Evolutionary conservation across 345 rosid genomes (phyloP).

Genomic region (Acer yangbiense): DNA sequence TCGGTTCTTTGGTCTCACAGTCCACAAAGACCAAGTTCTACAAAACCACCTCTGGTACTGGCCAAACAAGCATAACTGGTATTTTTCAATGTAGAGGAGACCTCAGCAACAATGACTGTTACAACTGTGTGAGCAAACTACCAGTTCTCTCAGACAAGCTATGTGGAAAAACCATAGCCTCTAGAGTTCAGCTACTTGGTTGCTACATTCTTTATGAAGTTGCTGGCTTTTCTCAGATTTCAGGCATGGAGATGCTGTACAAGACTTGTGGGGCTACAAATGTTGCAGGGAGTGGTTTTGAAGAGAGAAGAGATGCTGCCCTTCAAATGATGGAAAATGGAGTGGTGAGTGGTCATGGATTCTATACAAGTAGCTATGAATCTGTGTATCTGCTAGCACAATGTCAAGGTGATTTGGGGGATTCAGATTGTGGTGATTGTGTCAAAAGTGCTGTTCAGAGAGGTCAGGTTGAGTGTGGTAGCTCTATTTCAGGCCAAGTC

Average conservation of each 20-base stretch:
- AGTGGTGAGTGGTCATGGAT: conserved; percentile 71
- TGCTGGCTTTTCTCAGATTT: conserved; percentile 77
- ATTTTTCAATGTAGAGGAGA: conserved; percentile 97
- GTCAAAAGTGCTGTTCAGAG: conserved; percentile 71
- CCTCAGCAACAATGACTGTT: conserved; percentile 70
- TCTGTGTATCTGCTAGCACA: conserved; percentile 77
- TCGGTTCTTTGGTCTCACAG: conserved; percentile 77
- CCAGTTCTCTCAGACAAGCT: conserved; percentile 74
- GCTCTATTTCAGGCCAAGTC: conserved; percentile 76
- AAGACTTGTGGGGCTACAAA: conserved; percentile 76
- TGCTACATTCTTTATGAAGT: conserved; percentile 89
- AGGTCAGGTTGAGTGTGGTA: conserved; percentile 95
- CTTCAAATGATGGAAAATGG: conserved; percentile 71
- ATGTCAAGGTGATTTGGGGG: conserved; percentile 95
- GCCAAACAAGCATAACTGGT: conserved; percentile 76
- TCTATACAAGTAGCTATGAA: conserved; percentile 67
- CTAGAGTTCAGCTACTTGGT: conserved; percentile 83
- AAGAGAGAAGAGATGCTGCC: conserved; percentile 83
- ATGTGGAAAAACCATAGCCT: conserved; percentile 76
- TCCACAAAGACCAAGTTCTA: conserved; percentile 81
- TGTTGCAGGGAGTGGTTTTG: conserved; percentile 74
- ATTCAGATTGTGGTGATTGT: conserved; percentile 88
- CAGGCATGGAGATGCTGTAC: conserved; percentile 89
- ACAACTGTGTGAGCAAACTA: conserved; percentile 86
- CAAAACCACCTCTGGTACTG: conserved; percentile 78